Base-by-base conservation (phyloP, 495 filamentous ascomycete species). In the Hypoxylon intermedium region DNA sequence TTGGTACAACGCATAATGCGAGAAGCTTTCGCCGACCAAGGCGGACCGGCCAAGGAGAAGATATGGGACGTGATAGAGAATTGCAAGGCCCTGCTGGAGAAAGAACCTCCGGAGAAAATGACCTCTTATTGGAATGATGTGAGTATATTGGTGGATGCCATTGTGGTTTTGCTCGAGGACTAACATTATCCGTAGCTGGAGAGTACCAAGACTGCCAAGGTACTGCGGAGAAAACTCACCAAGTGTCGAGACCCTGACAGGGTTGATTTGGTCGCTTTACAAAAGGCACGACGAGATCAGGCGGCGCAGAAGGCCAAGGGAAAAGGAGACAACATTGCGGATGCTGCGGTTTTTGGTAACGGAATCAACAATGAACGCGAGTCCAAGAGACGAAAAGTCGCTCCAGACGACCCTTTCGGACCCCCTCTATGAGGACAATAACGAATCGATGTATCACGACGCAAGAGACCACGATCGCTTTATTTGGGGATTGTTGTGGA, bases 231-330 rank as follows among this genome's bases (percentile, higher is more conserved):
- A 74, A 95, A 94, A 73, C 77, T 95, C 11, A 84, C 83, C 36
- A 86, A 87, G 53, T 96, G 92, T 70, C 83, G 87, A 52, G 91
- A 95, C 63, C 90, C 90, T 1, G 80, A 83, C 30, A 82, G 85
- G 37, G 79, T 75, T 45, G 85, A 90, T 68, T 60, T 89, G 38
- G 81, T 86, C 7, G 79, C 79, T 34, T 64, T 85, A 24, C 83
- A 87, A 61, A 75, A 76, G 46, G 79, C 75, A 20, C 71, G 74
- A 31, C 67, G 78, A 46, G 75, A 78, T 44, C 68, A 74, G 50
- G 69, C 72, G 2, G 15, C 63, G 33, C 82, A 81, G 65, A 72
- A 77, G 49, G 71, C 76, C 24, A 77, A 71, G n/a, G 61, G 70
- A 20, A 81, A 75, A 43, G 63, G 51, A 19, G 48, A 72, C 12